Conservation (phyloP, 331 rosid species). For the Pyrus hybrid region DNA sequence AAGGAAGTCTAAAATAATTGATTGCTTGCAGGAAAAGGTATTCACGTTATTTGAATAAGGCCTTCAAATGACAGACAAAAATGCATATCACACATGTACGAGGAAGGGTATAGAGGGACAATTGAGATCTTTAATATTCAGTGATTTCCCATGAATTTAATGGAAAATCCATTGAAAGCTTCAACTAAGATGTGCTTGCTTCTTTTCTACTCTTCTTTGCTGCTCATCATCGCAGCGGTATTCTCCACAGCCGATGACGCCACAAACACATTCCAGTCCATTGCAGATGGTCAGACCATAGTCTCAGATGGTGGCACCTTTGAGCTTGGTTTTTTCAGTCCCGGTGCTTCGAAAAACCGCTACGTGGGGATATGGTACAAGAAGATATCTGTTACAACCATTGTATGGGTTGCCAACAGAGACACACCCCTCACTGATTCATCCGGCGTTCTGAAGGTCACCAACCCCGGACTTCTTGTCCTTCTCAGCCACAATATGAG, state of each 20-base stretch:
- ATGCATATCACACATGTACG: too few species aligned
- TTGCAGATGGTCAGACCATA: background rate
- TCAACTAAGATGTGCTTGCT: too few species aligned
- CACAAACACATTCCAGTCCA: background rate
- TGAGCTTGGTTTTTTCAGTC: slow-evolving; percentile 5
- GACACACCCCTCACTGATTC: background rate
- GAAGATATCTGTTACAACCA: background rate
- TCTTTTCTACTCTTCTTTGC: background rate
- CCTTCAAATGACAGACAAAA: too few species aligned
- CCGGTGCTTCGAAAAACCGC: background rate
- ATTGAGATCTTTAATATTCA: too few species aligned
- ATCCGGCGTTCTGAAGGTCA: background rate
- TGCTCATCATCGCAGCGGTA: background rate
- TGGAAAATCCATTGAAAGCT: too few species aligned
- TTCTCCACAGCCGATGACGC: background rate
- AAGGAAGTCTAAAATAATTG: too few species aligned
- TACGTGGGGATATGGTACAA: slow-evolving; percentile 3
- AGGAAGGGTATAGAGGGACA: too few species aligned
- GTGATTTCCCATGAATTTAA: too few species aligned
- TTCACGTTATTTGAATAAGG: too few species aligned
- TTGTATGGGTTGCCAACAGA: slow-evolving; percentile 7
- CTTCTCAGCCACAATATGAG: slow-evolving; percentile 3
- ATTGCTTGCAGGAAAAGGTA: too few species aligned
- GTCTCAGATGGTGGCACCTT: background rate
- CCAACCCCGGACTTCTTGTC: background rate